phyloP scores from a whole-genome alignment of 768 basidiomycete genomes.

The Dentipellis fragilis region DNA sequence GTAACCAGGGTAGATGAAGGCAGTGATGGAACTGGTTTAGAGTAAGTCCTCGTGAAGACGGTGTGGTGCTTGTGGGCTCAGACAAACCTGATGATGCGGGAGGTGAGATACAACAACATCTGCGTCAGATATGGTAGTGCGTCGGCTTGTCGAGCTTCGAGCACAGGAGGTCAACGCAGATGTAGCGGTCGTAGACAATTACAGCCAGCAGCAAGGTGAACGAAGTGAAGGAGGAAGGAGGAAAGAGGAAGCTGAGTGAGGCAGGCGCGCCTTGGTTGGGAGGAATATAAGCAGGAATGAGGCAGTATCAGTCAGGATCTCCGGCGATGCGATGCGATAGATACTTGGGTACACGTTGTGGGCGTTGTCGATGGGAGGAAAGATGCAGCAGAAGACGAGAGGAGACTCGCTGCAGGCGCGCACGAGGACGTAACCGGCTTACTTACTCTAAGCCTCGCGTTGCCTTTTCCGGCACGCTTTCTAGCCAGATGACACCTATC shows the following conservation, averaged over 20 bases:
- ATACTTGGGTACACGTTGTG: neutral
- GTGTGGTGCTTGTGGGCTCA: neutral
- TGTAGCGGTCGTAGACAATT: neutral
- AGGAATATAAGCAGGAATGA: neutral
- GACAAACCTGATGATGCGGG: constrained; percentile 30
- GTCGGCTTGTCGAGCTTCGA: neutral
- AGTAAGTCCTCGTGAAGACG: neutral
- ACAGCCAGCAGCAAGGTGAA: neutral
- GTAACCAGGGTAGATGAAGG: constrained; percentile 89
- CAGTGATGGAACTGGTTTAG: constrained; percentile 47
- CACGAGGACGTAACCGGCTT: too few relatives aligned
- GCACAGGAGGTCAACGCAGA: neutral
- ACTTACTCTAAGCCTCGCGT: too few relatives aligned
- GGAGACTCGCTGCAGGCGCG: too few relatives aligned
- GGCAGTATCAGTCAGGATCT: neutral
- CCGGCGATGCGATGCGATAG: neutral
- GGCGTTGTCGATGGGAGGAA: neutral
- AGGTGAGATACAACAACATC: constrained; percentile 35
- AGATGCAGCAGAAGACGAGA: too few relatives aligned
- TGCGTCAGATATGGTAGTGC: neutral
- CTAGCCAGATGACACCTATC: too few relatives aligned
- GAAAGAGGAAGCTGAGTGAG: neutral
- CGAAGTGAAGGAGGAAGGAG: neutral
- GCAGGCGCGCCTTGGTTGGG: neutral
- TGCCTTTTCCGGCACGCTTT: too few relatives aligned